Evolutionary conservation across 1,284 basidiomycete genomes (phyloP).

Genomic region (Austropuccinia psidii): DNA sequence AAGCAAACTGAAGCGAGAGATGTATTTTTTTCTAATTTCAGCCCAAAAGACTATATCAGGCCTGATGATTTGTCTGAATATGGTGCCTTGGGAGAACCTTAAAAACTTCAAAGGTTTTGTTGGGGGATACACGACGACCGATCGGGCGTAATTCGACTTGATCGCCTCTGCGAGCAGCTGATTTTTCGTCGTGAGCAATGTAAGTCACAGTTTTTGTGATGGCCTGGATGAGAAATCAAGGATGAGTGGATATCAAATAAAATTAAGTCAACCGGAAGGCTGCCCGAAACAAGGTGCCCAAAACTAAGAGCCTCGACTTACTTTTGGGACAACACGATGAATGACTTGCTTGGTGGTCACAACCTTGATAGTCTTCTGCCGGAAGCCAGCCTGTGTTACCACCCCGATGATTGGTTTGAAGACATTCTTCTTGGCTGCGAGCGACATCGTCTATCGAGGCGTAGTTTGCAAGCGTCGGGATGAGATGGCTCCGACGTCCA

Average conservation of each 20-base stretch:
- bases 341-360: conserved; percentile 17
- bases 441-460: too few species aligned
- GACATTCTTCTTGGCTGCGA: neutral
- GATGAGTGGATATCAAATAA: neutral
- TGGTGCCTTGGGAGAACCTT: neutral
- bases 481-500: too few species aligned
- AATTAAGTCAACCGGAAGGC: too few species aligned
- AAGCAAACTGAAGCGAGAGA: too few species aligned
- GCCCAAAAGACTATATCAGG: too few species aligned
- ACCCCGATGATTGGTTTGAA: conserved; percentile 19
- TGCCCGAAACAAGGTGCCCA: neutral
- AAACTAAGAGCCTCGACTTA: neutral
- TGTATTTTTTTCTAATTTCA: too few species aligned
- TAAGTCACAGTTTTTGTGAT: conserved; percentile 14
- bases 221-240: neutral
- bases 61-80: too few species aligned
- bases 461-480: too few species aligned
- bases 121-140: conserved; percentile 21
- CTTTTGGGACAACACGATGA: conserved; percentile 31
- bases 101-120: conserved; percentile 23
- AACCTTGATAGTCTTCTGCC: conserved; percentile 27
- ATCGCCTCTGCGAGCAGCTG: conserved; percentile 23
- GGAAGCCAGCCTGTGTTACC: conserved; percentile 11
- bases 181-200: conserved; percentile 28
- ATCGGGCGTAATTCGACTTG: conserved; percentile 19